Percentiles rank a stretch among this genome's conserved stretches.
phyloP scores from a whole-genome alignment of 805 yeast species.

The Cephaloascus fragrans region DNA sequence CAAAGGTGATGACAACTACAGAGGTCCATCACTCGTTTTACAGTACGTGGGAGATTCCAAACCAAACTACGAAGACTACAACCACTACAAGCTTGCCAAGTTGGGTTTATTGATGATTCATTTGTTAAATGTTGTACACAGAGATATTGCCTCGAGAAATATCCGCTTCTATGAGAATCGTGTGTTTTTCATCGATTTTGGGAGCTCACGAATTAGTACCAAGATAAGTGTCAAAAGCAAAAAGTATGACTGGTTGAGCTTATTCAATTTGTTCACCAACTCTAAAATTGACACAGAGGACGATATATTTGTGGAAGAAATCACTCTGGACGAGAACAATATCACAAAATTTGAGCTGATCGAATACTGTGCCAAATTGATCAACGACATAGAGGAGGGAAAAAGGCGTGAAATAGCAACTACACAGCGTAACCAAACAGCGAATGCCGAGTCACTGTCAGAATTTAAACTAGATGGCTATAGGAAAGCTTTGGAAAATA shows the following conservation, averaged over 20 bases:
- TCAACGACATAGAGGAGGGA: not conserved
- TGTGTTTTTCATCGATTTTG: not conserved
- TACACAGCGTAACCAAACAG: no score
- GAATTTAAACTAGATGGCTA: not conserved
- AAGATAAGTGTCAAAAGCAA: not conserved
- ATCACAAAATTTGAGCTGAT: not conserved
- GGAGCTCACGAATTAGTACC: not conserved
- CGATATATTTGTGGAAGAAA: not conserved
- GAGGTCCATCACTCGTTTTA: not conserved
- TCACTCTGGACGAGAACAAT: not conserved
- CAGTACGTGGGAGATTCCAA: not conserved
- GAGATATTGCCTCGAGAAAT: not conserved
- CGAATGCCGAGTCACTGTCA: no score
- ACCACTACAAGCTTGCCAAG: not conserved
- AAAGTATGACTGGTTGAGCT: not conserved
- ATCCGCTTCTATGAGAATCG: not conserved
- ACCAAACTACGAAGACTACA: not conserved
- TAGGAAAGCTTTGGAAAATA: not conserved
- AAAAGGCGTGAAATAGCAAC: not conserved
- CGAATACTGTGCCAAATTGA: not conserved
- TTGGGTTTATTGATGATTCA: not conserved
- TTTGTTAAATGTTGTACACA: not conserved
- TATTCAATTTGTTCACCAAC: not conserved
- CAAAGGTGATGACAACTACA: not conserved
- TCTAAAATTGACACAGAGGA: not conserved